A percentile compares a stretch with the other conserved stretches of the same genome.
phyloP scores from a whole-genome alignment of 2,329 filamentous ascomycete genomes.

The Sphaerostilbella broomeana region DNA sequence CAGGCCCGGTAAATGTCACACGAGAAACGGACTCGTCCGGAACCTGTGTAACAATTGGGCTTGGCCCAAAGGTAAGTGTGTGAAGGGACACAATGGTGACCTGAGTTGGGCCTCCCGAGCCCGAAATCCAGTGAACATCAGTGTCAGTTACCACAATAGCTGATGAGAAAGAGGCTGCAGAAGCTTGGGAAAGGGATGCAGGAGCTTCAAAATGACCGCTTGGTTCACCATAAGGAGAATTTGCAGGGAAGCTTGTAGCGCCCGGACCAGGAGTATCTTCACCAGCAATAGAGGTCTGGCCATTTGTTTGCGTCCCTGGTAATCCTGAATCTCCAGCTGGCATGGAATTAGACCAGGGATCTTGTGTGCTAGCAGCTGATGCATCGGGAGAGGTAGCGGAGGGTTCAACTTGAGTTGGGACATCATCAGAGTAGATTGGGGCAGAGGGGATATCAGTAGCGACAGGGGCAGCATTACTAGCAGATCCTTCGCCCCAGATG shows the following conservation, averaged over 20 bases:
- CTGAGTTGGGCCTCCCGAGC: constrained; percentile 15
- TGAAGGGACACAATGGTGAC: constrained; percentile 19
- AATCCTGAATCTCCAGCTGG: constrained; percentile 13
- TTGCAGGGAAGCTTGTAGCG: constrained; percentile 1
- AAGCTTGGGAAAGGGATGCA: constrained; percentile 4
- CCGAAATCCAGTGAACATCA: constrained; percentile 18
- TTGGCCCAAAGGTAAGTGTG: constrained; percentile 17
- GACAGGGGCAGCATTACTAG: constrained; percentile 9
- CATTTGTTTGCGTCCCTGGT: constrained; percentile 13
- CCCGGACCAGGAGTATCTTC: not conserved
- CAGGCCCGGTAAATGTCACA: constrained; percentile 17
- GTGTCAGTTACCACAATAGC: constrained; percentile 21
- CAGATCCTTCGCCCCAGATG: constrained; percentile 24
- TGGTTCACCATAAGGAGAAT: constrained; percentile 4
- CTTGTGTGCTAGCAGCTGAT: constrained; percentile 14
- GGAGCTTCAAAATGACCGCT: not conserved
- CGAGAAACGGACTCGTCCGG: constrained; percentile 13
- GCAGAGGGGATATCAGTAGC: constrained; percentile 14
- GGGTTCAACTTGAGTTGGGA: constrained; percentile 14
- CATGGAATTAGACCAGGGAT: constrained; percentile 15
- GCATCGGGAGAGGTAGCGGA: constrained; percentile 15
- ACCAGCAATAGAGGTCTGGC: constrained; percentile 5
- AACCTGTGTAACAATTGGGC: constrained; percentile 1
- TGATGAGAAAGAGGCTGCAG: constrained; percentile 8
- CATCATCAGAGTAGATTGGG: constrained; percentile 14